Conservation (phyloP, 1,284 basidiomycete genomes). For the Leccinum pachyderme region DNA sequence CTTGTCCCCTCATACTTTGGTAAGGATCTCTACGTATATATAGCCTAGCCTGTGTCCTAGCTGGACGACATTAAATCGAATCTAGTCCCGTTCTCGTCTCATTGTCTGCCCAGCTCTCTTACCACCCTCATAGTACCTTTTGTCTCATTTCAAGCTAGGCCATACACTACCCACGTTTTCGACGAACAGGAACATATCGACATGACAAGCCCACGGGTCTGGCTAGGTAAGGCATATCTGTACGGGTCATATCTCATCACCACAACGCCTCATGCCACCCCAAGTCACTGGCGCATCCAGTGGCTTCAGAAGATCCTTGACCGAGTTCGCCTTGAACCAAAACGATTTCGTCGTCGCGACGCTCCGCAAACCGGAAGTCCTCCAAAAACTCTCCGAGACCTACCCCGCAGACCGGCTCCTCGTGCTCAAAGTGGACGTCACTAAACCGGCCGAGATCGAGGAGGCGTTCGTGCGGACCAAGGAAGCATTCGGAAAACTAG, state of each 20-base stretch:
- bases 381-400: not conserved
- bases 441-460: slow-evolving; percentile 6
- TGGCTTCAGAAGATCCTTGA: slow-evolving; percentile 6
- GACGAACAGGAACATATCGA: not conserved
- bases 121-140: not conserved
- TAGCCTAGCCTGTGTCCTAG: not conserved
- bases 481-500: slow-evolving; percentile 9
- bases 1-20: not conserved
- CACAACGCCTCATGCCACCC: not conserved
- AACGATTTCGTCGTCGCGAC: slow-evolving; percentile 5
- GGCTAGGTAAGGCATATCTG: slow-evolving; percentile 5
- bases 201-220: slow-evolving; percentile 15
- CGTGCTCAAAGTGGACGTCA: slow-evolving; percentile 15
- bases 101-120: not conserved
- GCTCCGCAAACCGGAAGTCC: slow-evolving; percentile 5
- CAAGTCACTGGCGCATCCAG: slow-evolving; percentile 5
- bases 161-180: not conserved
- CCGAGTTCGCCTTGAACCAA: slow-evolving; percentile 6
- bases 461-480: slow-evolving; percentile 11
- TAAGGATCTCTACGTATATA: not conserved
- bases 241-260: not conserved
- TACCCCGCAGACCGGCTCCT: slow-evolving; percentile 7
- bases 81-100: not conserved
- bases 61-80: not conserved
- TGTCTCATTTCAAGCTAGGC: not conserved